These are phyloP conservation scores for Mortierella alpina DNA, from an alignment of 192 early-diverging fungal genomes.

Conservation along the genomic window DNA sequence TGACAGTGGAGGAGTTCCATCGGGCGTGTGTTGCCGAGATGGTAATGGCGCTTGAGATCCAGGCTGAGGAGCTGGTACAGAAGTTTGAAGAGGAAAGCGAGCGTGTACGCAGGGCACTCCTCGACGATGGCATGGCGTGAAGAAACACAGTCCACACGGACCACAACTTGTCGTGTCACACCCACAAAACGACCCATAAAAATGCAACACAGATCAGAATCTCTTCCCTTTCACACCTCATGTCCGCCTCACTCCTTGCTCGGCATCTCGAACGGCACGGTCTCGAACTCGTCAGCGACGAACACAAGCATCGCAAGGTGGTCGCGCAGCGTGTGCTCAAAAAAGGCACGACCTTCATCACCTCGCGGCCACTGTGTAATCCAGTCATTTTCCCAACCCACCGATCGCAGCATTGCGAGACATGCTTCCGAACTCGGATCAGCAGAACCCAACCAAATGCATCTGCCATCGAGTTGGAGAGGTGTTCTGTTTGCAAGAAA, in stretches of 20 bases:
- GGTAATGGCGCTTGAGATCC: constrained; percentile 25
- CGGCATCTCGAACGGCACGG: constrained; percentile 46
- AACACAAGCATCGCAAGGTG: constrained; percentile 41
- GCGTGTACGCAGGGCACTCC: constrained; percentile 21
- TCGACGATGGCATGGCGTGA: constrained; percentile 12
- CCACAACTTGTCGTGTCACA: neutral
- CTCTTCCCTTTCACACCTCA: constrained; percentile 15
- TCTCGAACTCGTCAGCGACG: constrained; percentile 32
- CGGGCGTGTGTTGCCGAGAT: constrained; percentile 15
- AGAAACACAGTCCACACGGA: neutral
- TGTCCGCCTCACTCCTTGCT: constrained; percentile 34
- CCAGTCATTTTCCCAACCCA: constrained; percentile 55
- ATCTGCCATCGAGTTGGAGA: constrained; percentile 14
- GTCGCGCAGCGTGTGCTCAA: constrained; percentile 37
- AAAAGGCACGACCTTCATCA: constrained; percentile 49
- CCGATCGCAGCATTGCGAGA: constrained; percentile 30
- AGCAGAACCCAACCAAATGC: neutral
- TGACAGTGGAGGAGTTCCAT: constrained; percentile 46
- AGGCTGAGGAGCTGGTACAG: constrained; percentile 34
- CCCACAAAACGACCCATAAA: neutral
- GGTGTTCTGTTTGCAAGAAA: constrained; percentile 52
- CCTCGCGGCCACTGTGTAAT: constrained; percentile 52
- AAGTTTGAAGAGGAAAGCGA: constrained; percentile 37
- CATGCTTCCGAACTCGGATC: constrained; percentile 10
- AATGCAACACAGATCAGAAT: neutral